These are phyloP conservation scores for Trichodelitschia bisporula DNA, from an alignment of 495 filamentous ascomycete species.

Conservation along the genomic window DNA sequence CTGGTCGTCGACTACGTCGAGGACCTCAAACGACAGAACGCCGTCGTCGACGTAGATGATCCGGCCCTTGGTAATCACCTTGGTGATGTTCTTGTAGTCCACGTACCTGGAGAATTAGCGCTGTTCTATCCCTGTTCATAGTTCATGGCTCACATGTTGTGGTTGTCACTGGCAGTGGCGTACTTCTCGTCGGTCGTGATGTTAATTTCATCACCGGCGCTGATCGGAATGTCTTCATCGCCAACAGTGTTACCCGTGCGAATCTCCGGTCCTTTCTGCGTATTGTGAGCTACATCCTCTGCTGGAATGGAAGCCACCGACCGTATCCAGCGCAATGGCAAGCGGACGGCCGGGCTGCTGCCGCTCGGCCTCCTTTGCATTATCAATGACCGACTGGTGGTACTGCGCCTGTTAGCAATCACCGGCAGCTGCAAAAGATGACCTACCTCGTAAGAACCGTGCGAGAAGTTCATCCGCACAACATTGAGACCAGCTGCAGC, in stretches of 20 bases:
- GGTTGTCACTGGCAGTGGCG: constrained; percentile 51
- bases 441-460: constrained; percentile 69
- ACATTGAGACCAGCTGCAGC: constrained; percentile 69
- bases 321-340: constrained; percentile 90
- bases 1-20: constrained; percentile 70
- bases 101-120: constrained; percentile 41
- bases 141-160: constrained; percentile 58
- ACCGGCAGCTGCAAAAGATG: background rate
- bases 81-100: constrained; percentile 99
- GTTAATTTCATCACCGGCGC: constrained; percentile 59
- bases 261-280: constrained; percentile 87
- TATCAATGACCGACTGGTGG: constrained; percentile 89
- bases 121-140: background rate
- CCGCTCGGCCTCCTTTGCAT: constrained; percentile 66
- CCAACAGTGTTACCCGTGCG: constrained; percentile 75
- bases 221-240: constrained; percentile 72
- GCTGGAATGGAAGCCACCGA: constrained; percentile 13
- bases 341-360: constrained; percentile 55
- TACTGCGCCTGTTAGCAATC: constrained; percentile 25
- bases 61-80: constrained; percentile 79
- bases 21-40: constrained; percentile 81
- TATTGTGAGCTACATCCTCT: background rate
- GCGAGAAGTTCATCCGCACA: constrained; percentile 98
- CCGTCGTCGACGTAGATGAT: constrained; percentile 97
- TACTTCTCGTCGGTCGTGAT: constrained; percentile 97